phyloP scores from a whole-genome alignment of 345 rosid species.

The Hibiscus mutabilis region DNA sequence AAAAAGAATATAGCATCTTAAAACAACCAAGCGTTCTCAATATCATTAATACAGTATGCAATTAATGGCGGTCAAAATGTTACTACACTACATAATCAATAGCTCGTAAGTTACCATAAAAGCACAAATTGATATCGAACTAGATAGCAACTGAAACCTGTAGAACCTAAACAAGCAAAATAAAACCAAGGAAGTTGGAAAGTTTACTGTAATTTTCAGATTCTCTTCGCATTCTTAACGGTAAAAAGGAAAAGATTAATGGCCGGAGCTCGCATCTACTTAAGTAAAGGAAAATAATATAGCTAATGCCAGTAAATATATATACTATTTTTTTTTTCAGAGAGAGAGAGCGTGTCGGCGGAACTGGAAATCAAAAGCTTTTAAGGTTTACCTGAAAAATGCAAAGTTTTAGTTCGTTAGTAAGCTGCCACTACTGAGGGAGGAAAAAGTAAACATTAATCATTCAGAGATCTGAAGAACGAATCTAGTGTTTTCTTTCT shows the following conservation, averaged over 20 bases:
- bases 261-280: neutral
- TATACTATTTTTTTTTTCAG: neutral
- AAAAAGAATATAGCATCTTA: neutral
- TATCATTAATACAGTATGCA: neutral
- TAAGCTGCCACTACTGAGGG: slow-evolving; percentile 1
- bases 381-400: slow-evolving; percentile 14
- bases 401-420: slow-evolving; percentile 7
- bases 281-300: neutral
- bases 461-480: slow-evolving; percentile 18
- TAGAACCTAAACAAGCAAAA: neutral
- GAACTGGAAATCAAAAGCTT: neutral
- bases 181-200: neutral
- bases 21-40: neutral
- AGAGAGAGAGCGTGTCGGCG: neutral
- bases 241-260: neutral
- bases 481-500: neutral
- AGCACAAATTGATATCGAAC: neutral
- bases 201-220: neutral
- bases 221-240: neutral
- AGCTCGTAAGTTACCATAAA: neutral
- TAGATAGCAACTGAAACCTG: neutral
- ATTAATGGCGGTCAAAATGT: slow-evolving; percentile 7
- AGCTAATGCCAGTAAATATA: neutral
- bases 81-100: neutral
- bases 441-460: neutral